These are phyloP conservation scores for Saturnispora besseyi DNA, from an alignment of 805 yeast species.

Conservation along the genomic window DNA sequence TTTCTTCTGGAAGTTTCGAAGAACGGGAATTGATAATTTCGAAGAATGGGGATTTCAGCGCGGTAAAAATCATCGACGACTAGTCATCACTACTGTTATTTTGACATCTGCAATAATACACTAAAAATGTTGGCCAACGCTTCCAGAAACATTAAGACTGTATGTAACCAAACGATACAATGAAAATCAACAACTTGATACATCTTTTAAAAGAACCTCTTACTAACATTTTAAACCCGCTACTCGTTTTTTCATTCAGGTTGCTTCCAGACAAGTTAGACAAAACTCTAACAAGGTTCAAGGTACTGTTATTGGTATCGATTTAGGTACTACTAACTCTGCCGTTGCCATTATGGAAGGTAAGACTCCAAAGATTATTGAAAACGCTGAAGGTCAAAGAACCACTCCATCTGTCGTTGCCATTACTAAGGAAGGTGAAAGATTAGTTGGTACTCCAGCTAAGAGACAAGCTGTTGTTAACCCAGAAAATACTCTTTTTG, in stretches of 20 bases:
- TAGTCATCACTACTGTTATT: slow-evolving; percentile 2
- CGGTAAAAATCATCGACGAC: not conserved
- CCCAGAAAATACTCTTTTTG: slow-evolving; percentile 70
- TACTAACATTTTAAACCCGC: not conserved
- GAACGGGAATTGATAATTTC: not conserved
- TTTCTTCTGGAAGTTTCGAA: not conserved
- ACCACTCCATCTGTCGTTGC: slow-evolving; percentile 80
- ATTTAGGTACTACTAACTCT: slow-evolving; percentile 78
- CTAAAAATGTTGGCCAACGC: slow-evolving; percentile 25
- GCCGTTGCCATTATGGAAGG: slow-evolving; percentile 74
- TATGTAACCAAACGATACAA: slow-evolving; percentile 13
- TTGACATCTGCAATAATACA: slow-evolving; percentile 12
- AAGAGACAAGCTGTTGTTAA: slow-evolving; percentile 70
- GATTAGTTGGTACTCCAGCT: slow-evolving; percentile 61
- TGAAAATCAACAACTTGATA: too few species aligned
- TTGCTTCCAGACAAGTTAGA: slow-evolving; percentile 24
- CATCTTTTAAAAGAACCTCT: not conserved
- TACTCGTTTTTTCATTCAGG: not conserved
- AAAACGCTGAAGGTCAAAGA: slow-evolving; percentile 69
- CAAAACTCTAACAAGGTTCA: slow-evolving; percentile 28
- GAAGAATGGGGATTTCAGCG: not conserved
- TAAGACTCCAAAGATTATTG: slow-evolving; percentile 53
- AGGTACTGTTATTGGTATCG: slow-evolving; percentile 63
- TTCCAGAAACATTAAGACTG: slow-evolving; percentile 27
- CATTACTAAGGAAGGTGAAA: slow-evolving; percentile 36